Percentiles rank a stretch among this genome's conserved stretches.
Conservation (phyloP, 306 rosid species). For the Clitoria ternatea region DNA sequence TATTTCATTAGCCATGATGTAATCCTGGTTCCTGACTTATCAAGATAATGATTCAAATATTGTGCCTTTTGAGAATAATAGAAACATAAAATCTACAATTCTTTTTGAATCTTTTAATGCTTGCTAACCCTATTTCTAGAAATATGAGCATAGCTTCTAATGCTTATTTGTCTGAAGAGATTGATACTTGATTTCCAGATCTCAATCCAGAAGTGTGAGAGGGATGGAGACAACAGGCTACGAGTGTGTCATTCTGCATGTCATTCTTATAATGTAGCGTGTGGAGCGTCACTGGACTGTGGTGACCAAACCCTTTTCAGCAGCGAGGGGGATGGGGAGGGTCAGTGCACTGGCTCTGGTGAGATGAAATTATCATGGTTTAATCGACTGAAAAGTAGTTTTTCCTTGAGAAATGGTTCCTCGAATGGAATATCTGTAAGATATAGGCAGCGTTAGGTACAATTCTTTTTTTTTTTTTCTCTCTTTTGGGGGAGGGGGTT, state of each 20-base stretch:
- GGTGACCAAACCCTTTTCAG: slow-evolving; percentile 91
- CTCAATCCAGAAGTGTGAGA: slow-evolving; percentile 90
- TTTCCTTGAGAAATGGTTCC: slow-evolving; percentile 49
- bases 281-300: slow-evolving; percentile 96
- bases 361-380: slow-evolving; percentile 64
- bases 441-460: slow-evolving; percentile 42
- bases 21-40: not conserved
- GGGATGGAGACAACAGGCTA: slow-evolving; percentile 86
- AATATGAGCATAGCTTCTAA: not conserved
- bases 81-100: not conserved
- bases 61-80: not conserved
- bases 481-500: not conserved
- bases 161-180: slow-evolving; percentile 15
- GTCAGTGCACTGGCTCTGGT: slow-evolving; percentile 82
- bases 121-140: not conserved
- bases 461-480: not conserved
- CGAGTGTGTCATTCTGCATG: slow-evolving; percentile 90
- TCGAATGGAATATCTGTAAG: slow-evolving; percentile 53
- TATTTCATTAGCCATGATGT: not conserved
- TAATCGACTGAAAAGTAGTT: slow-evolving; percentile 42
- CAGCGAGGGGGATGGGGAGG: slow-evolving; percentile 67
- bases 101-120: not conserved
- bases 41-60: not conserved
- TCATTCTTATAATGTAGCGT: slow-evolving; percentile 76
- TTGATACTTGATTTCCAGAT: slow-evolving; percentile 45